Conservation (phyloP, 1,284 basidiomycete genomes). For the Stygiomarasmius scandens region DNA sequence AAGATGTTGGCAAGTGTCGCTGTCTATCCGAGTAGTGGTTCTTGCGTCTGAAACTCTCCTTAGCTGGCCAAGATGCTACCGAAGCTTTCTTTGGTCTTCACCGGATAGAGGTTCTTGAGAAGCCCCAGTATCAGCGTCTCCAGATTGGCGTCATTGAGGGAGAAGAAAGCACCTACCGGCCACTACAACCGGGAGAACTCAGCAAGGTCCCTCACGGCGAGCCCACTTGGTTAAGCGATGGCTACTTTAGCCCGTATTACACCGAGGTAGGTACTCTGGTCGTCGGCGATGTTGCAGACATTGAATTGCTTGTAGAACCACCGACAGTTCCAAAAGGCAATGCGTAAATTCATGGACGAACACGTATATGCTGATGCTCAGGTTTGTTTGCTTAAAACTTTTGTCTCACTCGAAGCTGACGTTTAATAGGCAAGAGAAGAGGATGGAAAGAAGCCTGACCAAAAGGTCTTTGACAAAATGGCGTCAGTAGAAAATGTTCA, state of each 20-base stretch:
- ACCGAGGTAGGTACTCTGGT: conserved; percentile 48
- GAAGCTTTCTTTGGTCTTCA: conserved; percentile 87
- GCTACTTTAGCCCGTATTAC: conserved; percentile 72
- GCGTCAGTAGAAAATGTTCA: conserved; percentile 46
- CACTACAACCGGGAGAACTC: conserved; percentile 57
- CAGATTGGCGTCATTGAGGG: conserved; percentile 73
- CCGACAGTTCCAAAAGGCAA: conserved; percentile 46
- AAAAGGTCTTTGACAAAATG: conserved; percentile 71
- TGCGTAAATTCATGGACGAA: conserved; percentile 55
- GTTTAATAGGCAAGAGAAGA: conserved; percentile 62
- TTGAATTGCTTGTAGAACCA: conserved; percentile 44
- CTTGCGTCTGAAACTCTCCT: conserved; percentile 43
- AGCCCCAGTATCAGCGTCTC: conserved; percentile 73
- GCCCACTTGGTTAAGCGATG: conserved; percentile 74
- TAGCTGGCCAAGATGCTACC: conserved; percentile 83
- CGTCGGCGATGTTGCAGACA: background rate
- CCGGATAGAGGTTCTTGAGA: conserved; percentile 75
- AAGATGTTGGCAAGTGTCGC: conserved; percentile 63
- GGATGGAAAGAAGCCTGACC: conserved; percentile 74
- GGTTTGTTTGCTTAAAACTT: conserved; percentile 24
- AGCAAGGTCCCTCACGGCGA: conserved; percentile 83
- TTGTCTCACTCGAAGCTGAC: background rate
- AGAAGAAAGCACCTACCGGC: conserved; percentile 59
- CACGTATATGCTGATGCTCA: conserved; percentile 54
- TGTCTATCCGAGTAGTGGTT: conserved; percentile 24